Conservation (phyloP, 2,329 filamentous ascomycete genomes). For the Dactylonectria macrodidyma region DNA sequence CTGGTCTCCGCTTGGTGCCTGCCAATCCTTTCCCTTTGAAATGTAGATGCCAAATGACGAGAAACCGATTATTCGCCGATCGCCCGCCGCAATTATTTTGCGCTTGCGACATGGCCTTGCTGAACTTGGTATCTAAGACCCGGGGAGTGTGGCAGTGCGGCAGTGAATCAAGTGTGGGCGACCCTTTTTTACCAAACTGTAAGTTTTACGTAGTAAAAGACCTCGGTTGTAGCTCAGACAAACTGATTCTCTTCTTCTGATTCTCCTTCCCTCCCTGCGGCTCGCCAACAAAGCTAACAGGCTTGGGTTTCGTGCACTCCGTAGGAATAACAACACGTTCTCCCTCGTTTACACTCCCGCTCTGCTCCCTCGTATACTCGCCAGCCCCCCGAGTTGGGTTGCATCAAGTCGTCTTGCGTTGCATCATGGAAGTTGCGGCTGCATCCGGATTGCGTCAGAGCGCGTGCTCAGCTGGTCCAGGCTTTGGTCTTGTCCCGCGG, state of each 20-base stretch:
- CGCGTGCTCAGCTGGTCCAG: slow-evolving; percentile 34
- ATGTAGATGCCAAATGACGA: not conserved
- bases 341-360: not conserved
- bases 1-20: not conserved
- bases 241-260: not conserved
- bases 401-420: slow-evolving; percentile 13
- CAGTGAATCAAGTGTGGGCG: no score
- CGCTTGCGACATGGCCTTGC: not conserved
- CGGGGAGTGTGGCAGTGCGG: no score
- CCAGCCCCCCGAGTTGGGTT: not conserved
- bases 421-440: slow-evolving; percentile 31
- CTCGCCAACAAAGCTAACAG: not conserved
- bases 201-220: not conserved
- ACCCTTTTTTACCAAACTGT: not conserved
- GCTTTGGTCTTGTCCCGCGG: slow-evolving; percentile 36
- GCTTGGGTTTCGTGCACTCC: not conserved
- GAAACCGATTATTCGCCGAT: not conserved
- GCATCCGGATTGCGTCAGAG: slow-evolving; percentile 13
- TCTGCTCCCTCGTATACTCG: not conserved
- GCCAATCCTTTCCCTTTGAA: not conserved
- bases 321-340: not conserved
- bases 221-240: not conserved
- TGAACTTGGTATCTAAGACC: not conserved
- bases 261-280: not conserved
- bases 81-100: not conserved